A percentile compares a stretch with the other conserved stretches of the same genome.
phyloP scores from a whole-genome alignment of 2,329 filamentous ascomycete genomes.

The Alternaria longipes region DNA sequence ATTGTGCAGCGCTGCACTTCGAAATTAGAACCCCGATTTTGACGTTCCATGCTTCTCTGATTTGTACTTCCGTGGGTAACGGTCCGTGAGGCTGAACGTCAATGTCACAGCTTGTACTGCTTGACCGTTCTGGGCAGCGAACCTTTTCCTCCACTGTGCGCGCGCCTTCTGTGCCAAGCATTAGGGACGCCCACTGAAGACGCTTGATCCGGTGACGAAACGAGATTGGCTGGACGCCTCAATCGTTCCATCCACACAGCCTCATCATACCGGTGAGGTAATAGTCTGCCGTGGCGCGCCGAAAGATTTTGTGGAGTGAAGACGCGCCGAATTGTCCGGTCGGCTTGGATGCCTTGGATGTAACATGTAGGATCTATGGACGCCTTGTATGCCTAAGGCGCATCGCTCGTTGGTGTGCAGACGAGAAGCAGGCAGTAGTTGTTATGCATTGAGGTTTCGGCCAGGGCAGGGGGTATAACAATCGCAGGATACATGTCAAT shows the following conservation, averaged over 20 bases:
- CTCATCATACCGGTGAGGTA: constrained; percentile 2
- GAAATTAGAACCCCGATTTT: not conserved
- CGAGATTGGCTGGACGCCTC: constrained; percentile 12
- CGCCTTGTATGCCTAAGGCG: not conserved
- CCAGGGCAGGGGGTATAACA: not conserved
- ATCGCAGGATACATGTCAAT: not conserved
- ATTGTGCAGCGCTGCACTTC: not conserved
- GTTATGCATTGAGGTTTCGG: not conserved
- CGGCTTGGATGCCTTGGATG: constrained; percentile 5
- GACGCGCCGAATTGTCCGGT: constrained; percentile 8
- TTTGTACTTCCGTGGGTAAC: not conserved
- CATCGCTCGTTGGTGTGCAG: not conserved
- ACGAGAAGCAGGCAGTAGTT: not conserved
- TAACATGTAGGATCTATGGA: constrained; percentile 8
- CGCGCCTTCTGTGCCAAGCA: constrained; percentile 1
- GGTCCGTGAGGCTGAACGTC: not conserved
- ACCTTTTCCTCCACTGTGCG: not conserved
- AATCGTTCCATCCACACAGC: constrained; percentile 1
- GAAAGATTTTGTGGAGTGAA: not conserved
- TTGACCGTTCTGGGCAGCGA: not conserved
- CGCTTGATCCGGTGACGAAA: not conserved
- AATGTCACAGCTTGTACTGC: not conserved
- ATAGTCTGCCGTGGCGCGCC: not conserved
- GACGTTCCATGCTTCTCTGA: not conserved
- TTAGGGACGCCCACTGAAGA: not conserved